phyloP scores from a whole-genome alignment of 768 basidiomycete species.

The Amanita inopinata region DNA sequence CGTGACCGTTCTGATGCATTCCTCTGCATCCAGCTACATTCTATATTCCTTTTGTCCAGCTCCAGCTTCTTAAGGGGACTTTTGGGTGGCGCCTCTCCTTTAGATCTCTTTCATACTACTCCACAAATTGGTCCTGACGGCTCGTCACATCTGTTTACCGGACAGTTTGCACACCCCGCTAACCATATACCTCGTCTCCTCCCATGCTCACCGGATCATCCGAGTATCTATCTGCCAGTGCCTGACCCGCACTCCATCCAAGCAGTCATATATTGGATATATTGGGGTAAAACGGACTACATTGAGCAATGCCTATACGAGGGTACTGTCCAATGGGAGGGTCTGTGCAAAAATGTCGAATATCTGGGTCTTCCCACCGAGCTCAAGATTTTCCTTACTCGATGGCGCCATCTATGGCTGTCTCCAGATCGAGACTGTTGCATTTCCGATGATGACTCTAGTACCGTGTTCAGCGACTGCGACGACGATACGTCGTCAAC shows the following conservation, averaged over 20 bases:
- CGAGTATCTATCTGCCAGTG: conserved; percentile 63
- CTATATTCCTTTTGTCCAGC: conserved; percentile 76
- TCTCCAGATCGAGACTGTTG: conserved; percentile 14
- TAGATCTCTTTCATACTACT: conserved; percentile 42
- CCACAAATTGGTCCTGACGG: conserved; percentile 17
- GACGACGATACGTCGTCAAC: conserved; percentile 26
- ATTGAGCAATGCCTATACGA: conserved; percentile 61
- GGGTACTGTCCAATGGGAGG: conserved; percentile 72
- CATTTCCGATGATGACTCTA: conserved; percentile 6
- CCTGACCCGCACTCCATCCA: conserved; percentile 68
- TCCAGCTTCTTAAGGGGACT: conserved; percentile 64
- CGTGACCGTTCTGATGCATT: too few species aligned
- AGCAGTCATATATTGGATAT: conserved; percentile 71
- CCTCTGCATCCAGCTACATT: conserved; percentile 49
- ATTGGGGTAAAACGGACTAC: conserved; percentile 58
- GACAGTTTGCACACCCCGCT: conserved; percentile 31
- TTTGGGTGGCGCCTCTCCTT: conserved; percentile 55
- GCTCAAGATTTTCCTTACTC: conserved; percentile 68
- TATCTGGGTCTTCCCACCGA: conserved; percentile 71
- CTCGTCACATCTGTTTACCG: conserved; percentile 16
- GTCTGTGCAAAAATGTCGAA: conserved; percentile 81
- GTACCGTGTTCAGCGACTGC: conserved; percentile 23
- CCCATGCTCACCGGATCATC: conserved; percentile 55
- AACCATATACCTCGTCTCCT: conserved; percentile 59
- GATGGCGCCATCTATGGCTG: conserved; percentile 65